phyloP scores from a whole-genome alignment of 352 stramenopile species.

The Pythium utonaiense region DNA sequence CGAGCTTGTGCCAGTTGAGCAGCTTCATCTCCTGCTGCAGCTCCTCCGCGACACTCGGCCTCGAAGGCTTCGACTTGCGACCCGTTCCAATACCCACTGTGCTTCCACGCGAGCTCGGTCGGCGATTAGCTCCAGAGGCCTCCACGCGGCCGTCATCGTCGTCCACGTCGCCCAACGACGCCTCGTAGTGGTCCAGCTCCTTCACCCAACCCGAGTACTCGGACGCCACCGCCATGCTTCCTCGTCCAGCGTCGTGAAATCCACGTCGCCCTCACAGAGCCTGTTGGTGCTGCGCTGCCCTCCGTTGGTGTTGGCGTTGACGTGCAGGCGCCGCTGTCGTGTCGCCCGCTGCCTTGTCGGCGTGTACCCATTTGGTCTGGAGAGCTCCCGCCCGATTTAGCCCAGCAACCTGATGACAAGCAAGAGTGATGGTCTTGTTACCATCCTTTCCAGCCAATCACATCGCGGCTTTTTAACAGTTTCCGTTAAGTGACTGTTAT shows the following conservation, averaged over 20 bases:
- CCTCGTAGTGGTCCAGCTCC: slow-evolving; percentile 56
- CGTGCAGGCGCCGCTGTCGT: neutral
- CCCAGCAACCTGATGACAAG: neutral
- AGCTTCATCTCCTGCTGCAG: slow-evolving; percentile 92
- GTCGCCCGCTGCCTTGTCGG: neutral
- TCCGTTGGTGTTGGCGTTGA: neutral
- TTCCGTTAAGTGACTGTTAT: neutral
- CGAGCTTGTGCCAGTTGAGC: slow-evolving; percentile 93
- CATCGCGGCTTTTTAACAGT: neutral
- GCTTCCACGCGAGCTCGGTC: slow-evolving; percentile 9
- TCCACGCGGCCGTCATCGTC: slow-evolving; percentile 38
- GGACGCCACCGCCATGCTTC: slow-evolving; percentile 22
- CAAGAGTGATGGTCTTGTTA: slow-evolving; percentile 7
- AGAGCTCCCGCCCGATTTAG: neutral
- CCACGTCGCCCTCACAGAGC: too few species aligned
- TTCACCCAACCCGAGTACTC: slow-evolving; percentile 52
- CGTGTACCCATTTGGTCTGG: neutral
- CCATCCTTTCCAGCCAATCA: neutral
- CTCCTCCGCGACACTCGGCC: slow-evolving; percentile 59
- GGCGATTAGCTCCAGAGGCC: neutral
- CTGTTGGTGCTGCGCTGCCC: too few species aligned
- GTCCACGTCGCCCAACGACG: slow-evolving; percentile 9
- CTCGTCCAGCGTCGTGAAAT: neutral
- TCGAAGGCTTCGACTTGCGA: slow-evolving; percentile 23
- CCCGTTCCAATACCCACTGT: slow-evolving; percentile 19